Evolutionary conservation across 257 asterid species (phyloP), one percentile per base, ranked within the genome.

Genomic region (Thymus quinquecostatus): DNA sequence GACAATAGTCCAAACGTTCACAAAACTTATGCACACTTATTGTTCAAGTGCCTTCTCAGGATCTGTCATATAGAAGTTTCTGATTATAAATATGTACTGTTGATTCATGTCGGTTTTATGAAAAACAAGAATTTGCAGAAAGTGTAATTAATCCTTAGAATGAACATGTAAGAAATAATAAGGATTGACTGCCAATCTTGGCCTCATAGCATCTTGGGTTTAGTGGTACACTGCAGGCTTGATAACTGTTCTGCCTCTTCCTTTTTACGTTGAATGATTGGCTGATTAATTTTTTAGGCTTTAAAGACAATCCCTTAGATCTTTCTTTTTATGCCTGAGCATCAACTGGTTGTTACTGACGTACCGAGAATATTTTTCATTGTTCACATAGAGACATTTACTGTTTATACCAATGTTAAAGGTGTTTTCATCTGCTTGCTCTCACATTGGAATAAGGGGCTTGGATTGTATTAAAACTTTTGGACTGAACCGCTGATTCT

Each of bases 331-430:
- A 51, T 38, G 30, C 9, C 58, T 43, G 48, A 45, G 55, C 71
- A 44, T 61, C 56, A 68, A 4, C 62, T 36, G 2, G 2, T 40
- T 54, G 41, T 21, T 54, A 38, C 64, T 61, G 45, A 12, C 14
- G 32, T 56, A 41, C 62, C 44, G 10, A 40, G 21, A 70, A 28
- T 47, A 32, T 32, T 64, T 66, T 27, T 32, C 64, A 43, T 71
- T 50, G 14, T 21, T 59, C 77, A 58, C 28, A 55, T 56, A 33
- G 41, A 29, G 62, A n/a, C 56, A 68, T 59, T 62, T 54, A 71
- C 69, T 62, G 63, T 62, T 49, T 60, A 12, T 45, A 30, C 3
- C 66, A 63, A 36, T 69, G 36, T 50, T 44, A 11, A 38, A 12
- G 2, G 47, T 30, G 10, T 57, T 49, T 62, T 44, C 29, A 55